Conservation (phyloP, 257 asterid genomes). For the Henckelia pumila region DNA sequence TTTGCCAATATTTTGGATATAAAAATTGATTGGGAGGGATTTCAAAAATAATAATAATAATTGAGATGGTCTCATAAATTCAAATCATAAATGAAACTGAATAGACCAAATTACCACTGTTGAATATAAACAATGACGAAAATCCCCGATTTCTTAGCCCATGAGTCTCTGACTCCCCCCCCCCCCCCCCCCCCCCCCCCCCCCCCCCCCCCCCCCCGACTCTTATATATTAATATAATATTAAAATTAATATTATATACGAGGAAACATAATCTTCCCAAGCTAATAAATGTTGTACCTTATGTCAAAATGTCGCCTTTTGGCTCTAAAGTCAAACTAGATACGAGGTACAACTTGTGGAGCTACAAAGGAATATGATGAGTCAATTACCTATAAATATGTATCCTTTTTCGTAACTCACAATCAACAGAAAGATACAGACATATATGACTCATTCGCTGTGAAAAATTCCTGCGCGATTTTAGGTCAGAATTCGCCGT, state of each 20-base stretch:
- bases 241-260: too few relatives aligned
- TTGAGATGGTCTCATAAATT: too few relatives aligned
- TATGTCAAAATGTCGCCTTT: neutral
- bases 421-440: neutral
- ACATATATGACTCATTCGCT: constrained; percentile 12
- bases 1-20: too few relatives aligned
- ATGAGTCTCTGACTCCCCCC: too few relatives aligned
- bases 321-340: neutral
- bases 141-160: constrained; percentile 27
- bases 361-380: neutral
- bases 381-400: constrained; percentile 17
- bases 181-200: too few relatives aligned
- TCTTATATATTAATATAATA: too few relatives aligned
- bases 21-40: too few relatives aligned
- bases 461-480: constrained; percentile 18
- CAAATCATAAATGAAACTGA: neutral
- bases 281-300: constrained; percentile 17
- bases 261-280: neutral
- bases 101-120: neutral
- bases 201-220: constrained; percentile 16
- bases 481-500: constrained; percentile 10
- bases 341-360: constrained; percentile 17
- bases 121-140: neutral
- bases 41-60: too few relatives aligned
- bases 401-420: constrained; percentile 1